These are phyloP conservation scores for Ettlia oleoabundans DNA, from an alignment of 139 green algal genomes.

Conservation along the genomic window DNA sequence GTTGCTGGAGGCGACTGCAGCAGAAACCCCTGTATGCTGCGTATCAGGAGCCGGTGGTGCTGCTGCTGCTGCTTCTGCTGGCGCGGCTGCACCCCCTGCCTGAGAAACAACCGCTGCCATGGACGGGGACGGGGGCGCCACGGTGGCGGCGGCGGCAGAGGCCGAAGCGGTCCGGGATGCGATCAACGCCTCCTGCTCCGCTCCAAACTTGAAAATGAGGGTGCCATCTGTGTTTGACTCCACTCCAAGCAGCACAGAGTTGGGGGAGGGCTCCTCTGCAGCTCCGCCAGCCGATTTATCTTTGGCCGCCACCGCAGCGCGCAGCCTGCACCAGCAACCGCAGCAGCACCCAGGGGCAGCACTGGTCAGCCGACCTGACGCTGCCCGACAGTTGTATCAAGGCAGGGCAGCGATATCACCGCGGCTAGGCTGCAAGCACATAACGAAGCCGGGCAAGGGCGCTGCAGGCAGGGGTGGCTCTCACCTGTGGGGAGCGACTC, in stretches of 20 bases:
- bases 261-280: not conserved
- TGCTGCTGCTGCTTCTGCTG: not conserved
- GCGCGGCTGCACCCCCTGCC: not conserved
- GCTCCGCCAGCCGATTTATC: not conserved
- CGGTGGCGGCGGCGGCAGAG: no score
- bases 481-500: not conserved
- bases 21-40: not conserved
- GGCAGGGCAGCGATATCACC: not conserved
- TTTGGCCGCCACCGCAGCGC: not conserved
- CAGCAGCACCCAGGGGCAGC: not conserved
- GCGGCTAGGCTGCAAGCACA: no score
- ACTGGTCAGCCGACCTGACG: not conserved
- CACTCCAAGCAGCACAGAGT: not conserved
- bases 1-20: not conserved
- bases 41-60: not conserved
- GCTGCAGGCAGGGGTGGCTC: not conserved
- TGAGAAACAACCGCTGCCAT: no score
- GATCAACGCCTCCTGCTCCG: not conserved
- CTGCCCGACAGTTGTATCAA: not conserved
- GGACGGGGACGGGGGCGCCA: no score
- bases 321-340: slow-evolving; percentile 10
- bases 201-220: slow-evolving; percentile 12
- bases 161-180: no score
- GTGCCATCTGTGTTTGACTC: slow-evolving; percentile 13
- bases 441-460: not conserved